Conservation (phyloP, 2,329 filamentous ascomycete genomes). For the Talaromyces sp. region DNA sequence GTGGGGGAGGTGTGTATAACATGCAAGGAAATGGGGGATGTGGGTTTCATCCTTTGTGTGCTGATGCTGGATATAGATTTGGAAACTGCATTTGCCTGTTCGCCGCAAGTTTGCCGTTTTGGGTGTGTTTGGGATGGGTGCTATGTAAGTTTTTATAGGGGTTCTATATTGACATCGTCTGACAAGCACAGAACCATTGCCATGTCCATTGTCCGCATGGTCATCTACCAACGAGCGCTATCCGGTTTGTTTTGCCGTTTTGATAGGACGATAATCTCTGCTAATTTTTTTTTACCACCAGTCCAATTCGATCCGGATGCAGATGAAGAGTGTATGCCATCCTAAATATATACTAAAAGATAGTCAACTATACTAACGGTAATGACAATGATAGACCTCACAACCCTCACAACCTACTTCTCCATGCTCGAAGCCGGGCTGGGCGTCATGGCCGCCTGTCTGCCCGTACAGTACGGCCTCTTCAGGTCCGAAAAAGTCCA, state of each 20-base stretch:
- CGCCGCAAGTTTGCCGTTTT: background rate
- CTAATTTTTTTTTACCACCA: background rate
- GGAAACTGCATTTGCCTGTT: background rate
- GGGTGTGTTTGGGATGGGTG: background rate
- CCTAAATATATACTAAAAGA: too few relatives aligned
- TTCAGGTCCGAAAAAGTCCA: background rate
- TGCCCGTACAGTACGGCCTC: background rate
- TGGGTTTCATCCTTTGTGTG: background rate
- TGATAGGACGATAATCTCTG: background rate
- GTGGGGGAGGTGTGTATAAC: background rate
- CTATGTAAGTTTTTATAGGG: background rate
- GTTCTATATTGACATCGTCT: background rate
- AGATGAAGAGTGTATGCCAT: background rate
- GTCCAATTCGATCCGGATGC: background rate
- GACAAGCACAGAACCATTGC: background rate
- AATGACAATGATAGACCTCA: background rate
- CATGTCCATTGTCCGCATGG: slow-evolving; percentile 6
- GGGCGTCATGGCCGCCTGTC: slow-evolving; percentile 1
- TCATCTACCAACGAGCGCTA: slow-evolving; percentile 3
- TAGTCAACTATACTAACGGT: too few relatives aligned
- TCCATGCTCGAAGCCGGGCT: slow-evolving; percentile 5
- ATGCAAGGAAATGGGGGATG: too few relatives aligned
- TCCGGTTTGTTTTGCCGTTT: background rate
- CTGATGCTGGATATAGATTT: background rate
- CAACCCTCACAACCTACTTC: background rate